Percentiles rank a stretch among this genome's conserved stretches.
phyloP scores from a whole-genome alignment of 2,329 filamentous ascomycete genomes.

The Penicillium fuscoglaucum region DNA sequence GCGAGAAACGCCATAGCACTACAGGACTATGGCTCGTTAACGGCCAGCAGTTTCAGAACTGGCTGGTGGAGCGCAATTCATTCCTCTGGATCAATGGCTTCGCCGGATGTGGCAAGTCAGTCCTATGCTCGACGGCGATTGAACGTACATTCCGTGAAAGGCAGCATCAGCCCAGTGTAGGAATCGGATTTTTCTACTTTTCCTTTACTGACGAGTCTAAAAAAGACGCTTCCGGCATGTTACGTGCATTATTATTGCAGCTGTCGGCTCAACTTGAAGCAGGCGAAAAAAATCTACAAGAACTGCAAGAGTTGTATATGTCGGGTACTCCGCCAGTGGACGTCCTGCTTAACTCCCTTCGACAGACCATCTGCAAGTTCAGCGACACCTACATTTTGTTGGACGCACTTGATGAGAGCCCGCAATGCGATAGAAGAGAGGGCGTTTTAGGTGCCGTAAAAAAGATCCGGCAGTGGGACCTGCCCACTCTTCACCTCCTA shows the following conservation, averaged over 20 bases:
- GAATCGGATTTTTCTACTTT: constrained; percentile 23
- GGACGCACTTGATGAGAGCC: constrained; percentile 19
- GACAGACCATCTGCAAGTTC: not conserved
- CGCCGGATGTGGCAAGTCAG: constrained; percentile 36
- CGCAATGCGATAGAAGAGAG: constrained; percentile 8
- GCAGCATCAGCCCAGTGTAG: constrained; percentile 11
- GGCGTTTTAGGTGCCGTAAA: constrained; percentile 2
- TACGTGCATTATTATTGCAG: constrained; percentile 31
- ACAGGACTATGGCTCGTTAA: constrained; percentile 39
- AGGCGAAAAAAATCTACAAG: constrained; percentile 17
- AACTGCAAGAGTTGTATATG: constrained; percentile 3
- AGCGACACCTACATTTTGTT: constrained; percentile 8
- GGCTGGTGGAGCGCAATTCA: constrained; percentile 27
- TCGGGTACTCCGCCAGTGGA: not conserved
- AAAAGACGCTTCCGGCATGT: constrained; percentile 23
- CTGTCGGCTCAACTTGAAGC: constrained; percentile 23
- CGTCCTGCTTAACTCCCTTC: constrained; percentile 1
- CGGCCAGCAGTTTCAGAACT: constrained; percentile 21
- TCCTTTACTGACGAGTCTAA: constrained; percentile 31
- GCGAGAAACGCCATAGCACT: constrained; percentile 32
- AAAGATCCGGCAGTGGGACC: constrained; percentile 3
- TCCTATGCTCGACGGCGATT: constrained; percentile 35
- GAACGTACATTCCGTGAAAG: constrained; percentile 21
- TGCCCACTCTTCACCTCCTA: constrained; percentile 27
- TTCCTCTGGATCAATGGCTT: constrained; percentile 35